Evolutionary conservation across 2,329 filamentous ascomycete genomes (phyloP), one percentile per base, ranked within the genome.

Genomic region (Sordariomycetes sp.): DNA sequence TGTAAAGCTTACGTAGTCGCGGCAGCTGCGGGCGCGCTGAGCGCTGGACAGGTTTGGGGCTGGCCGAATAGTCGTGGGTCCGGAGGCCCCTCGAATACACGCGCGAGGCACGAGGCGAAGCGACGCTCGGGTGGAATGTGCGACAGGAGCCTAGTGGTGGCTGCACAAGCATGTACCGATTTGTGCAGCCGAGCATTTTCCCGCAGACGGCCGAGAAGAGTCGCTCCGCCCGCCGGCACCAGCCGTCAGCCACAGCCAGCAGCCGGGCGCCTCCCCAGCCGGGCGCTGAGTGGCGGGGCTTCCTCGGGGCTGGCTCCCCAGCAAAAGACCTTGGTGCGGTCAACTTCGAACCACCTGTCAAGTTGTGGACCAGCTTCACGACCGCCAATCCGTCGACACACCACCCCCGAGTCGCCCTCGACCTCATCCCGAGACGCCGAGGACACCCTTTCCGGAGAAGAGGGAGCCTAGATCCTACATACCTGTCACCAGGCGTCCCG

Each of bases 331-430:
- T 55, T 12, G 35, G 39, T 39, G 20, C 35, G 8, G 28, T 32
- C 24, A 52, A 56, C 55, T 56, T 56, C 34, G 50, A 50, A 56
- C 55, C 55, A 56, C 55, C 55, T 56, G 55, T 56, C 55, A 56
- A 56, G 55, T 56, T 56, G 48, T 24, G 42, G 42, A 34, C 39
- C 28, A 45, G 39, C 25, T 34, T 34, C 54, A 56, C 54, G 39
- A 51, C 54, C 25, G 20, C 48, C 20, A 56, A 34, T 35, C 54
- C 28, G 54, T 50, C 54, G 54, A 52, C 54, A 34, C 39, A 20
- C 42, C 25, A 28, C 55, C 55, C 45, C 34, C 55, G 50, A 48
- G 55, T 36, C 48, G 55, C 48, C 24, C 34, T 52, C 55, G 10
- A 50, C 39, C 54, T 32, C 25, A 22, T 7, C 55, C 50, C 32